Percentiles rank a stretch among this genome's conserved stretches.
These are phyloP conservation scores for Adansonia gregorii DNA, from an alignment of 441 rosid species.

Conservation along the genomic window DNA sequence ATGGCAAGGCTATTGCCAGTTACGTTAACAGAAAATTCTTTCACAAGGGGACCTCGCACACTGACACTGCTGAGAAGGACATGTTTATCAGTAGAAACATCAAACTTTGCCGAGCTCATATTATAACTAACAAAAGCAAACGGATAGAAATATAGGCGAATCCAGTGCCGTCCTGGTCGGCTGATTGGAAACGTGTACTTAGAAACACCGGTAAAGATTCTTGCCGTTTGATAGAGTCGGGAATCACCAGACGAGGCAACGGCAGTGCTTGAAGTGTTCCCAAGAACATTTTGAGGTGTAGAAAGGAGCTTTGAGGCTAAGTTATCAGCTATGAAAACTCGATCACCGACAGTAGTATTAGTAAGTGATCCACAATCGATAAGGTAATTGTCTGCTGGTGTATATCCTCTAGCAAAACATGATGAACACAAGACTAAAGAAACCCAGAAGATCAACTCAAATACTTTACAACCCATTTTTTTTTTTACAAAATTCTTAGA, in stretches of 20 bases:
- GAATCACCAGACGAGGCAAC: constrained; percentile 43
- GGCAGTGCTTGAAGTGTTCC: constrained; percentile 35
- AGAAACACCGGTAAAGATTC: constrained; percentile 61
- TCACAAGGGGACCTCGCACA: constrained; percentile 40
- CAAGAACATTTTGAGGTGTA: constrained; percentile 48
- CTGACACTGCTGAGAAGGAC: constrained; percentile 58
- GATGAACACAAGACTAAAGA: constrained; percentile 43
- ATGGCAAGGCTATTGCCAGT: constrained; percentile 50
- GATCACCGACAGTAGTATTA: constrained; percentile 50
- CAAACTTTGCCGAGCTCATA: constrained; percentile 62
- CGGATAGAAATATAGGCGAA: constrained; percentile 81
- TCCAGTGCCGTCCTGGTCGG: constrained; percentile 77
- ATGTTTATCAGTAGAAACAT: constrained; percentile 58
- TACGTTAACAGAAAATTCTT: constrained; percentile 71
- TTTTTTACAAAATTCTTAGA: background rate
- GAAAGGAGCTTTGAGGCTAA: constrained; percentile 63
- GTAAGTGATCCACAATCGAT: constrained; percentile 77
- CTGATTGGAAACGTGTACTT: constrained; percentile 64
- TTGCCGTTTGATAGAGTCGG: constrained; percentile 67
- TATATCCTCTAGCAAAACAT: constrained; percentile 58
- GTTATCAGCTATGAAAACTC: constrained; percentile 71
- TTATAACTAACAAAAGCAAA: constrained; percentile 52
- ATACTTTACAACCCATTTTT: constrained; percentile 40
- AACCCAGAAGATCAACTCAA: constrained; percentile 38
- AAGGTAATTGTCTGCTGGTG: constrained; percentile 68